phyloP scores from a whole-genome alignment of 805 yeast genomes.

The Candida schatavii region DNA sequence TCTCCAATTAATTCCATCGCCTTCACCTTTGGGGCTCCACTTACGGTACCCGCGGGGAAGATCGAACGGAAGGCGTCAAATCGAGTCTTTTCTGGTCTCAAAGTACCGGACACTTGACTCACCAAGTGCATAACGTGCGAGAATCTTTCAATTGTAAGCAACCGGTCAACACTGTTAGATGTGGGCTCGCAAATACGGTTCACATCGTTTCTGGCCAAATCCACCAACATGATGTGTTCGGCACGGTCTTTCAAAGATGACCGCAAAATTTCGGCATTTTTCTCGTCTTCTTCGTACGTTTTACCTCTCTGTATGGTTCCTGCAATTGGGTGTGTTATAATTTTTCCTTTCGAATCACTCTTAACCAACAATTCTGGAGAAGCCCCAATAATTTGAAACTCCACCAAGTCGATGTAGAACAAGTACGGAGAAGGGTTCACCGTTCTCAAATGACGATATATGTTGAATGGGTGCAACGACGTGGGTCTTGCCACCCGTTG shows the following conservation, averaged over 20 bases:
- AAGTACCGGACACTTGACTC: constrained; percentile 88
- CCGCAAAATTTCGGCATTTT: constrained; percentile 68
- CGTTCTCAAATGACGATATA: constrained; percentile 89
- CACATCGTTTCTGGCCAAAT: constrained; percentile 93
- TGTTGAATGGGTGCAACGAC: constrained; percentile 91
- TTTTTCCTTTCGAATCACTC: constrained; percentile 65
- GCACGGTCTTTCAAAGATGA: constrained; percentile 88
- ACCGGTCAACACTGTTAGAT: constrained; percentile 81
- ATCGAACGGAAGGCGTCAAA: constrained; percentile 97
- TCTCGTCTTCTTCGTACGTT: constrained; percentile 88
- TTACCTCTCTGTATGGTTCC: constrained; percentile 92
- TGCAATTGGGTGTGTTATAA: constrained; percentile 96
- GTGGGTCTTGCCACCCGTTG: constrained; percentile 97
- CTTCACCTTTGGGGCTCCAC: constrained; percentile 96
- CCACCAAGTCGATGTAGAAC: constrained; percentile 88
- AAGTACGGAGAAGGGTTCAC: constrained; percentile 97
- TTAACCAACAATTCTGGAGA: constrained; percentile 93
- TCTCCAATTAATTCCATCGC: constrained; percentile 96
- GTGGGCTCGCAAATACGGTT: constrained; percentile 90
- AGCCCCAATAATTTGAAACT: constrained; percentile 95
- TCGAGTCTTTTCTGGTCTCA: constrained; percentile 79
- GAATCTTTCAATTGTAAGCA: constrained; percentile 87
- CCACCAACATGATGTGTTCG: constrained; percentile 98
- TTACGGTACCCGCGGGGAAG: constrained; percentile 98
- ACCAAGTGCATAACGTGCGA: constrained; percentile 97